Percentiles rank a stretch among this genome's conserved stretches.
Evolutionary conservation across 306 rosid species (phyloP).

Genomic region (Sindora glabra): DNA sequence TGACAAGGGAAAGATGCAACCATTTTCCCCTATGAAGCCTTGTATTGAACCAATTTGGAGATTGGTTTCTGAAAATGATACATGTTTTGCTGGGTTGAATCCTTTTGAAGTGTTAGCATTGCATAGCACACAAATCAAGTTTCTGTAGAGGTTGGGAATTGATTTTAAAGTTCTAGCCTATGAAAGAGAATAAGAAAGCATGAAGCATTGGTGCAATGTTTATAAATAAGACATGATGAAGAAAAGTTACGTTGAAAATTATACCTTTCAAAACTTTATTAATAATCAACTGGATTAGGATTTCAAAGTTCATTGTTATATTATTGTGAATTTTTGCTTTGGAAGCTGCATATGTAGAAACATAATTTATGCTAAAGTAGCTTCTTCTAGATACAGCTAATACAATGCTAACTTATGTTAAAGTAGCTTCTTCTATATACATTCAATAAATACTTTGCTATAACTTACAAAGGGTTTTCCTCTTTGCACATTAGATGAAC

Average conservation of each 20-base stretch:
- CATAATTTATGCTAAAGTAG: background rate
- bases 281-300: no score
- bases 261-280: no score
- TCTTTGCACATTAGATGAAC: conserved; percentile 5
- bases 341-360: background rate
- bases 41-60: conserved; percentile 50
- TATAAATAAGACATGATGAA: no score
- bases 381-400: no score
- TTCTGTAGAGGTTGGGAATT: conserved; percentile 34
- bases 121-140: conserved; percentile 63
- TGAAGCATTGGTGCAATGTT: no score
- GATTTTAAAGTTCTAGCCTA: conserved; percentile 74
- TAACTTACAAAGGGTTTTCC: background rate
- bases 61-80: conserved; percentile 76
- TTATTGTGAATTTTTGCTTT: background rate
- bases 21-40: conserved; percentile 59
- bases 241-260: no score
- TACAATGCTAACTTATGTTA: background rate
- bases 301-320: no score
- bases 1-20: no score
- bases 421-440: background rate
- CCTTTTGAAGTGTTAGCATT: conserved; percentile 95
- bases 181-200: conserved; percentile 4
- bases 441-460: background rate
- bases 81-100: conserved; percentile 71